These are phyloP conservation scores for Paraphoma sp. DNA, from an alignment of 2,329 filamentous ascomycete genomes.

Conservation along the genomic window DNA sequence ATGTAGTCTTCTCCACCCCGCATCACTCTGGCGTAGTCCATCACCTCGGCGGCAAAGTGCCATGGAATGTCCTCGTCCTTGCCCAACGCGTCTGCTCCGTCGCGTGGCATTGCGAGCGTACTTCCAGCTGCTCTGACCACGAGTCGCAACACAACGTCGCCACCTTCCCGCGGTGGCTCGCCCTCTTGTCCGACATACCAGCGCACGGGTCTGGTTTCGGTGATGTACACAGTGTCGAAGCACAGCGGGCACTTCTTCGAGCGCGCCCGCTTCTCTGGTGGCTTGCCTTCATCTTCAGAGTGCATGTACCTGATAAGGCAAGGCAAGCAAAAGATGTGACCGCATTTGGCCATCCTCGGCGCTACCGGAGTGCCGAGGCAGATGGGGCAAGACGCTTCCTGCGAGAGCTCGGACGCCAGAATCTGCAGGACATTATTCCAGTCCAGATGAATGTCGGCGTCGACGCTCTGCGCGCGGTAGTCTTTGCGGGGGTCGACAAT, in stretches of 20 bases:
- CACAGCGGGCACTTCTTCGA: slow-evolving; percentile 98
- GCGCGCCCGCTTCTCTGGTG: slow-evolving; percentile 71
- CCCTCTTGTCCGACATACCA: slow-evolving; percentile 92
- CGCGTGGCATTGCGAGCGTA: slow-evolving; percentile 85
- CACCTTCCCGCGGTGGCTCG: slow-evolving; percentile 78
- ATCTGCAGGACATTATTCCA: slow-evolving; percentile 93
- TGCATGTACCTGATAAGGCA: slow-evolving; percentile 97
- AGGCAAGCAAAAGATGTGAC: slow-evolving; percentile 94
- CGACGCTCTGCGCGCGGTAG: slow-evolving; percentile 80
- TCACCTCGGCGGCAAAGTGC: slow-evolving; percentile 91
- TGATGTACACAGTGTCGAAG: slow-evolving; percentile 90
- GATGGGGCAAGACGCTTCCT: slow-evolving; percentile 89
- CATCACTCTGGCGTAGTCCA: slow-evolving; percentile 96
- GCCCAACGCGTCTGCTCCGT: slow-evolving; percentile 74
- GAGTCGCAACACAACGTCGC: slow-evolving; percentile 86
- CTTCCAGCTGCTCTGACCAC: slow-evolving; percentile 82
- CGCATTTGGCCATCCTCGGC: slow-evolving; percentile 94
- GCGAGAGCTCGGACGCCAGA: slow-evolving; percentile 86
- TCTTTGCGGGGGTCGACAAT: slow-evolving; percentile 83
- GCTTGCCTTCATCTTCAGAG: slow-evolving; percentile 69
- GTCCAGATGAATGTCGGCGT: slow-evolving; percentile 88
- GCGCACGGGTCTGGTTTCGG: slow-evolving; percentile 85
- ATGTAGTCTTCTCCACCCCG: slow-evolving; percentile 92
- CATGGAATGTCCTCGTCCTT: slow-evolving; percentile 83
- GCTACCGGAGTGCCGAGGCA: slow-evolving; percentile 92